Conservation (phyloP, 371 early-diverging fungal genomes). For the Circinella minor region DNA sequence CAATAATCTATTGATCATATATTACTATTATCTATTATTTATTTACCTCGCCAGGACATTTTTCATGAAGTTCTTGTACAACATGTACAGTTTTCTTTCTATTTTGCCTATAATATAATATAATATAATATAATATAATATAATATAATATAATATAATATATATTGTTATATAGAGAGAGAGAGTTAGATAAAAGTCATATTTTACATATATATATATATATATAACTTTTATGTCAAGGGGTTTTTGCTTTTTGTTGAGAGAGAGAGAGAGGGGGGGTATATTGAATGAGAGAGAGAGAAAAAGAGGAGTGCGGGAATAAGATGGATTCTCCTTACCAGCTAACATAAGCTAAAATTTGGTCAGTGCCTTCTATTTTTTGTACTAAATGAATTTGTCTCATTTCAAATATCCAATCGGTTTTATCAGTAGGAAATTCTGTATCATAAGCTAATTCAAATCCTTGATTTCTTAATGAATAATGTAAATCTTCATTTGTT, state of each 20-base stretch:
- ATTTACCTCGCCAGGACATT: conserved; percentile 30
- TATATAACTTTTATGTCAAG: too few relatives aligned
- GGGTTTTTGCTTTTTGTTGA: too few relatives aligned
- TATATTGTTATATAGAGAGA: too few relatives aligned
- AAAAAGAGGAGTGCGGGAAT: not conserved
- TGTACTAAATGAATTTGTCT: conserved; percentile 25
- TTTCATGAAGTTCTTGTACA: conserved; percentile 32
- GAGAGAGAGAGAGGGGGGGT: too few relatives aligned
- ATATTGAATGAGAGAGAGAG: not conserved
- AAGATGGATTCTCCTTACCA: conserved; percentile 24
- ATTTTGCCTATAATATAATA: conserved; percentile 8
- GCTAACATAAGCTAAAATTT: conserved; percentile 29
- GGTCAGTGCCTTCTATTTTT: conserved; percentile 5
- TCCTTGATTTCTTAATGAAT: conserved; percentile 7
- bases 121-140: too few relatives aligned
- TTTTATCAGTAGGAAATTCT: not conserved
- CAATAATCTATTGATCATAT: too few relatives aligned
- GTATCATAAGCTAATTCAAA: conserved; percentile 10
- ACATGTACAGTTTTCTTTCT: conserved; percentile 36
- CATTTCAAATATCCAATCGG: conserved; percentile 8
- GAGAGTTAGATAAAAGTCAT: not conserved
- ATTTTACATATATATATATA: too few relatives aligned
- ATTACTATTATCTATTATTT: not conserved
- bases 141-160: too few relatives aligned
- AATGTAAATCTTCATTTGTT: not conserved